These are phyloP conservation scores for Tolypocladium guangdongense DNA, from an alignment of 2,329 filamentous ascomycete genomes.

Conservation along the genomic window DNA sequence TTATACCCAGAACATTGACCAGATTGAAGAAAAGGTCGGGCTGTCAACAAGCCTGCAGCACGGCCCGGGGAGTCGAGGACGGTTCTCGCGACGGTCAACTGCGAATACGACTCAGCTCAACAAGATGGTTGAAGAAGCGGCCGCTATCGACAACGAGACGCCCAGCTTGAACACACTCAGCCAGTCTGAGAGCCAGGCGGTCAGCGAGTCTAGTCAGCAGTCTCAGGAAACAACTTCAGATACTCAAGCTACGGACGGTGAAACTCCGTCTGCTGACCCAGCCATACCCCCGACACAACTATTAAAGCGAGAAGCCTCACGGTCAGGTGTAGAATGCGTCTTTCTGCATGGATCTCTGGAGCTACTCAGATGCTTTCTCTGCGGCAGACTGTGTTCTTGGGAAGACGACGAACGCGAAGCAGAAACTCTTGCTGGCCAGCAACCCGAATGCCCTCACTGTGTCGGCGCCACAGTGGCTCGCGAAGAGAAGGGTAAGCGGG, in stretches of 20 bases:
- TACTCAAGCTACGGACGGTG: conserved; percentile 4
- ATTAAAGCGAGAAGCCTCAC: conserved; percentile 15
- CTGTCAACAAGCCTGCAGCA: conserved; percentile 50
- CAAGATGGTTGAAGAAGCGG: conserved; percentile 26
- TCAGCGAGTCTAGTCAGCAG: conserved; percentile 3
- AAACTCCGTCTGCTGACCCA: conserved; percentile 9
- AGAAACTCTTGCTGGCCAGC: conserved; percentile 50
- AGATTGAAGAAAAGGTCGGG: conserved; percentile 60
- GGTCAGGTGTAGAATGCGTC: conserved; percentile 51
- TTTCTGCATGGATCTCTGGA: conserved; percentile 61
- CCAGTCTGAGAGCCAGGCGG: conserved; percentile 1
- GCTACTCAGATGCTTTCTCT: conserved; percentile 52
- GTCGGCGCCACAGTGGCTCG: conserved; percentile 50
- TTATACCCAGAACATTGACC: conserved; percentile 69
- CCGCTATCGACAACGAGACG: conserved; percentile 5
- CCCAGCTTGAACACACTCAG: conserved; percentile 6
- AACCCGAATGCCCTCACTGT: conserved; percentile 58
- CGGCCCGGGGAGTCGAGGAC: conserved; percentile 49
- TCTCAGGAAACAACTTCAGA: conserved; percentile 6
- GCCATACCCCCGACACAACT: conserved; percentile 5
- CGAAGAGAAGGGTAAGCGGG: conserved; percentile 54
- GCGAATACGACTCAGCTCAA: conserved; percentile 21
- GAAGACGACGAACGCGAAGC: conserved; percentile 43
- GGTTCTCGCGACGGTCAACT: conserved; percentile 42
- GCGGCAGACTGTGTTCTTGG: conserved; percentile 47